A percentile compares a stretch with the other conserved stretches of the same genome.
Evolutionary conservation across 345 rosid genomes (phyloP).

Genomic region (Sonneratia alba): DNA sequence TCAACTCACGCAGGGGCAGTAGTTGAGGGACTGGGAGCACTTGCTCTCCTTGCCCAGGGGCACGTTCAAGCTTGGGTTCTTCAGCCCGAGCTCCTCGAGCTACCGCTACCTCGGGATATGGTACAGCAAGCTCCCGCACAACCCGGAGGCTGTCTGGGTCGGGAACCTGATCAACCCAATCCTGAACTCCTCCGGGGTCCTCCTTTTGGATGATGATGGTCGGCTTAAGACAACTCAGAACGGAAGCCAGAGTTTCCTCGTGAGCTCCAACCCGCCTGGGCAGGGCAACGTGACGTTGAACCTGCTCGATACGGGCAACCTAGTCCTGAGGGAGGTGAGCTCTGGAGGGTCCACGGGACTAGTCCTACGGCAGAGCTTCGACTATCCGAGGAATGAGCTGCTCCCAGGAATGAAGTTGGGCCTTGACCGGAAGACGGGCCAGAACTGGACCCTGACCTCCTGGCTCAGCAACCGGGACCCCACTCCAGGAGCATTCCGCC

Average conservation of each 20-base stretch:
- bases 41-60: slow-evolving; percentile 27
- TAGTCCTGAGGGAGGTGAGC: slow-evolving; percentile 24
- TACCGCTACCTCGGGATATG: slow-evolving; percentile 45
- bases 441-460: slow-evolving; percentile 38
- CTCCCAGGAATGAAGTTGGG: slow-evolving; percentile 70
- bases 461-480: slow-evolving; percentile 40
- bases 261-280: slow-evolving; percentile 22
- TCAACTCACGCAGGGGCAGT: slow-evolving; percentile 35
- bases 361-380: slow-evolving; percentile 59
- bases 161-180: slow-evolving; percentile 39
- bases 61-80: slow-evolving; percentile 48
- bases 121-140: slow-evolving; percentile 20
- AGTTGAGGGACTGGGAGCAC: slow-evolving; percentile 53
- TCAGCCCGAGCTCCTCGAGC: slow-evolving; percentile 41
- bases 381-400: slow-evolving; percentile 39
- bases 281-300: slow-evolving; percentile 26
- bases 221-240: slow-evolving; percentile 32
- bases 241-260: slow-evolving; percentile 18
- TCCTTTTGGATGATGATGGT: slow-evolving; percentile 32
- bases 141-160: slow-evolving; percentile 42
- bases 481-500: slow-evolving; percentile 47
- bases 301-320: slow-evolving; percentile 42
- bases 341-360: slow-evolving; percentile 22
- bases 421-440: slow-evolving; percentile 29
- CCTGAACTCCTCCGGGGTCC: slow-evolving; percentile 42